Base-by-base conservation (phyloP, 768 basidiomycete species). In the Serpula lacrymans region DNA sequence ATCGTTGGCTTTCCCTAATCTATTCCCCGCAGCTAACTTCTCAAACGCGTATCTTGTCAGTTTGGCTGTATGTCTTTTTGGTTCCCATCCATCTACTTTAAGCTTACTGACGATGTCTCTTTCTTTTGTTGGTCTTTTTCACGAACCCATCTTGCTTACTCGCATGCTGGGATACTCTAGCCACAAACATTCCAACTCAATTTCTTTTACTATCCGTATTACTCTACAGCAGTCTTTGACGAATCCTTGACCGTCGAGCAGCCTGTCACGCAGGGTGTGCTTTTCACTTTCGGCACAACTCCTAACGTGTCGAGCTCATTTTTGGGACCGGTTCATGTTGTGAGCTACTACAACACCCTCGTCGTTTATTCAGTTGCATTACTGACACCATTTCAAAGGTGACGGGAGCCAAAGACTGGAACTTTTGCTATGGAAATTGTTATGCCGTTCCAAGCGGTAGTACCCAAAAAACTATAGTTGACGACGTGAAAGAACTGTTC, bases 181-280 rank as follows among this genome's bases (percentile, higher is more conserved):
- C 42, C 42, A 12, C 35, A 39, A 24, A 36, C 43, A 16, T 28
- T 41, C 34, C 50, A 51, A 41, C 39, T 51, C 30, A 36, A 48
- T 25, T 48, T 45, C 40, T 46, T 37, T 26, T 47, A 51, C 39
- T 48, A 34, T 34, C 50, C 50, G 3, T 45, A 41, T 40, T 51
- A 39, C 36, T 34, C 43, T 18, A 25, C 44, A 13, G 31, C 22
- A 14, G 43, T 40, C 10, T 37, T 42, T 28, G 27, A 36, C 32
- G 27, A 27, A 22, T 32, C 12, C 36, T 39, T 5, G 25, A 20
- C 24, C 29, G 37, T 38, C 10, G 46, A 47, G 38, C 49, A 47
- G 25, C 45, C 49, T 12, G 49, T 34, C 26, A 40, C 46, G 5
- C 46, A 45, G 21, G 49, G 49, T n/a, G 49, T 44, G 12, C 30